phyloP scores from a whole-genome alignment of 345 rosid species.

The Acer campestre region DNA sequence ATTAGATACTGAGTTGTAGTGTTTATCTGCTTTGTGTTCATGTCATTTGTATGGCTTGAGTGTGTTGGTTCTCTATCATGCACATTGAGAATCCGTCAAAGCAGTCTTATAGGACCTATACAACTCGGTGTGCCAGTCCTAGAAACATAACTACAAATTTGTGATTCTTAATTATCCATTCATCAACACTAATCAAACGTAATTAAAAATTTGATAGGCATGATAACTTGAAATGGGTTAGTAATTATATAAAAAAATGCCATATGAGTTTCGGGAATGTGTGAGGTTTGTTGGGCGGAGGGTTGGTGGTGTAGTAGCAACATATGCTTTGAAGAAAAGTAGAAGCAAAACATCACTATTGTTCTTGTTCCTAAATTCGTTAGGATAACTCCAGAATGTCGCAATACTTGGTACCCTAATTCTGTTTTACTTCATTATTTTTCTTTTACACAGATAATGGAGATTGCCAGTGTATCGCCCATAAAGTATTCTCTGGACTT shows the following conservation, averaged over 20 bases:
- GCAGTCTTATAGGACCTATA: too few species aligned
- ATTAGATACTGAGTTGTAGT: constrained; percentile 3
- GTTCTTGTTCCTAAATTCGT: constrained; percentile 3
- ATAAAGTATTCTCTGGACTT: constrained; percentile 86
- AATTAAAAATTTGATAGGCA: constrained; percentile 10
- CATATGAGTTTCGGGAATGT: neutral
- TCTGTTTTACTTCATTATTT: constrained; percentile 26
- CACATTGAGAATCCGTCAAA: neutral
- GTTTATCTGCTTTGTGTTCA: constrained; percentile 8
- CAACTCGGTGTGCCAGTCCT: neutral
- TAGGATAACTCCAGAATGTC: neutral
- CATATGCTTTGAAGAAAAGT: constrained; percentile 1
- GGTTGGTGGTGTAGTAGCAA: neutral
- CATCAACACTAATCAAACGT: neutral
- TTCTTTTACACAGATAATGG: constrained; percentile 53
- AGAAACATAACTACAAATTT: neutral
- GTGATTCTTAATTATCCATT: neutral
- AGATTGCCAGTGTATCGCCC: constrained; percentile 86
- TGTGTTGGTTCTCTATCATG: constrained; percentile 10
- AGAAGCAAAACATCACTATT: neutral
- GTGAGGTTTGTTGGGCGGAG: neutral
- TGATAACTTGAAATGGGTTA: neutral
- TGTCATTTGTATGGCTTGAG: neutral
- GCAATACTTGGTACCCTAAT: neutral
- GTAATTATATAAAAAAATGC: neutral